Evolutionary conservation across 768 basidiomycete genomes (phyloP), one percentile per base, ranked within the genome.

Genomic region (Psilocybe tampanensis): DNA sequence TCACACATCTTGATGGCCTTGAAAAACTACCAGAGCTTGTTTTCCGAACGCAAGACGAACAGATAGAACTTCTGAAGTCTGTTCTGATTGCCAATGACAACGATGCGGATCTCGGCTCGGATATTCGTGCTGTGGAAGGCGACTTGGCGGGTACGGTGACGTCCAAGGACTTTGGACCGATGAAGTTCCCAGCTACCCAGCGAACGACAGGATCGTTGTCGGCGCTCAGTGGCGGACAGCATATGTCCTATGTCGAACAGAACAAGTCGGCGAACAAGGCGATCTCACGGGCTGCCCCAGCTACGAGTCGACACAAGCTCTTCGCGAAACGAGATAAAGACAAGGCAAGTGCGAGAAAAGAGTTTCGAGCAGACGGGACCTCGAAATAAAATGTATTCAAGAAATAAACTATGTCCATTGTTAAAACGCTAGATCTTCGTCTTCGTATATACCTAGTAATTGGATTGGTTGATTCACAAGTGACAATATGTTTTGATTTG

Each of bases 1-100:
- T 99, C 74, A 98, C 97, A 2, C 92, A 95, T 64, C 84, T 99
- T 17, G 95, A 98, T 60, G 97, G 97, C 8, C 79, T 98, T 23
- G 89, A 96, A 56, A 79, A 82, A 42, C 80, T 95, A 61, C 86
- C 90, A 3, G 90, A 94, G 66, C 81, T 98, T 51, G 97, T 98
- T 48, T 99, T 96, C 77, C 86, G 84, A 66, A 93, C 92, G 39
- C 84, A 85, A 66, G 88, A 94, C 64, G 92, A 97, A 67, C 96
- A 98, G 75, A 96, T 98, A 57, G 96, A 98, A 70, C 85, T 99
- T 17, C 81, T 99, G n/a, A 90, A 92, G 56, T 89, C 92, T 6
- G 95, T 98, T 17, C 80, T 98, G 18, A 79, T 94, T 60, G 92
- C 94, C 29, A 94, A 91, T 71, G 96, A 97, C 69, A 88, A 85